Evolutionary conservation across 2,329 filamentous ascomycete species (phyloP), one percentile per base, ranked within the genome.

Genomic region (Claviceps pusilla): DNA sequence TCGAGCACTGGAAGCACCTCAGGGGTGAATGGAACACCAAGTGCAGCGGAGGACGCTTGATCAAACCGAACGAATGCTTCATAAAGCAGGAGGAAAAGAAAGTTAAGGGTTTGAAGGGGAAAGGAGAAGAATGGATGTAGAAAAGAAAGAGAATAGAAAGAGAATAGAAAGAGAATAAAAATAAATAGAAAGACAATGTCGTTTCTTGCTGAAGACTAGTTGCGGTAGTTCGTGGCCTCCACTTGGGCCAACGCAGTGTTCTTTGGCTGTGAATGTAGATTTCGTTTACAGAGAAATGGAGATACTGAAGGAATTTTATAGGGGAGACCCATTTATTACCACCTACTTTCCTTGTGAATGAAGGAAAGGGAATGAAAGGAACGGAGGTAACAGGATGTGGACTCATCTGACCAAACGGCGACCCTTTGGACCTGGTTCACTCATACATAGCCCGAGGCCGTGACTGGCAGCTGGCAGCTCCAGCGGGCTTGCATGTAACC

Each of bases 401-500:
- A 31, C 45, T 53, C 16, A 48, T 53, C 35, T 53, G 37, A 48
- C 19, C 51, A 53, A 53, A 53, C 51, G 35, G 28, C 35, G 35
- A 7, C 37, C 29, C 6, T 41, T 53, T 53, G 24, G 19, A 48
- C 33, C 28, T 48, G 24, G 19, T 45, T 35, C 47, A 50, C 28
- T 54, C 52, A 39, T 54, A 14, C 52, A 39, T 54, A 14, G 41
- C 29, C 19, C 46, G 14, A 41, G n/a, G 43, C 51, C 45, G 47
- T 10, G 37, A 45, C 33, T 50, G 47, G n/a, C 19, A 43, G 47
- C 52, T 16, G 37, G 14, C 39, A 50, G 45, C 2, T 53, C 39
- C 52, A 42, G 31, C 24, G 31, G 37, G 39, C 41, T 54, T 50
- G 46, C 46, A 50, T 54, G 52, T 54, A 54, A 54, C 52, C 52